Evolutionary conservation across 257 asterid genomes (phyloP).

Genomic region (Leptodermis oblonga): DNA sequence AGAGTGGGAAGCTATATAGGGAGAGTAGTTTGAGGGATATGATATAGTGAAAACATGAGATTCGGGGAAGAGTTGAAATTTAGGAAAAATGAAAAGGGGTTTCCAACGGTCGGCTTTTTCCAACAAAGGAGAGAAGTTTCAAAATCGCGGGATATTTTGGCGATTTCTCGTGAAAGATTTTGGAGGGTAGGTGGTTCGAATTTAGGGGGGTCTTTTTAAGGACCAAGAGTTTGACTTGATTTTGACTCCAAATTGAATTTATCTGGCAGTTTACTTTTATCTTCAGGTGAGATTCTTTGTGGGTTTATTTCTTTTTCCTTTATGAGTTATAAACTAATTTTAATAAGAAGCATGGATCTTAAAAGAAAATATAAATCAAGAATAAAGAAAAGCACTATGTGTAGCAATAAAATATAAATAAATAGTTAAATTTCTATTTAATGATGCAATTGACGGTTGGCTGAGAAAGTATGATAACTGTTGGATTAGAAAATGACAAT

Average conservation of each 20-base stretch:
- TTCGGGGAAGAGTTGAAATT: conserved; percentile 11
- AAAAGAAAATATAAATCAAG: too few species aligned
- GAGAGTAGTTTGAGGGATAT: conserved; percentile 6
- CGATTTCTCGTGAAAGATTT: neutral
- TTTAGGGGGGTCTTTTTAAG: neutral
- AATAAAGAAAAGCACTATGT: too few species aligned
- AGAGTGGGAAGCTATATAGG: neutral
- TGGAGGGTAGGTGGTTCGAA: conserved; percentile 21
- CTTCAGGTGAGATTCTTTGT: neutral
- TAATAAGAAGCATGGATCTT: too few species aligned
- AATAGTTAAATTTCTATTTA: too few species aligned
- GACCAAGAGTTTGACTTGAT: conserved; percentile 2
- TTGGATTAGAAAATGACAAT: too few species aligned
- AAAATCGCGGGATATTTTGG: conserved; percentile 5
- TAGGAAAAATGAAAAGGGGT: conserved; percentile 21
- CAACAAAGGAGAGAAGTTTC: neutral
- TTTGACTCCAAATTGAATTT: neutral
- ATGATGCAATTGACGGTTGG: too few species aligned
- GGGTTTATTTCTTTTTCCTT: neutral
- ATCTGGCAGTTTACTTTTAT: neutral
- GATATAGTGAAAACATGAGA: conserved; percentile 9
- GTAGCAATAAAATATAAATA: too few species aligned
- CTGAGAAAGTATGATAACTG: too few species aligned
- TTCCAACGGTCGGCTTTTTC: conserved; percentile 52
- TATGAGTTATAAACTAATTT: too few species aligned